phyloP scores from a whole-genome alignment of 164 flowering plant genomes.

The Chloranthus sessilifolius region DNA sequence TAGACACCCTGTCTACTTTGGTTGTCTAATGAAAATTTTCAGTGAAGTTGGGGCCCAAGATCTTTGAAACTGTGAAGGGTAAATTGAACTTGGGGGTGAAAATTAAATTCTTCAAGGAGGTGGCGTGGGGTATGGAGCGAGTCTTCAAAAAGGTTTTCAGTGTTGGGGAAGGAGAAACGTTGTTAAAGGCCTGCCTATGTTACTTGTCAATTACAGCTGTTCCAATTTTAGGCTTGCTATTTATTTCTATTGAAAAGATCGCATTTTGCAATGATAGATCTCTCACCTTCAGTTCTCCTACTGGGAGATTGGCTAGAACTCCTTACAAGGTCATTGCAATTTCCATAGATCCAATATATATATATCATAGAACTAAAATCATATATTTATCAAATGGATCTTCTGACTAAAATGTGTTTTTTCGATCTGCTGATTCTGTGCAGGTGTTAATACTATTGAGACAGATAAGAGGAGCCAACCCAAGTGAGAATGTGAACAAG shows the following conservation, averaged over 20 bases:
- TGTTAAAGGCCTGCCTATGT: constrained; percentile 43
- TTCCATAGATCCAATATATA: too few species aligned
- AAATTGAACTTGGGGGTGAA: constrained; percentile 47
- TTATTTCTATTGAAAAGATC: constrained; percentile 38
- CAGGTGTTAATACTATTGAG: constrained; percentile 40
- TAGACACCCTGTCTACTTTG: too few species aligned
- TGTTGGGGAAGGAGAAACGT: constrained; percentile 33
- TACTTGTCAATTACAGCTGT: constrained; percentile 49
- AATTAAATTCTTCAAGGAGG: constrained; percentile 36
- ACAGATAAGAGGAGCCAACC: constrained; percentile 29
- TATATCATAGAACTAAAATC: not conserved
- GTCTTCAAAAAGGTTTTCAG: constrained; percentile 30
- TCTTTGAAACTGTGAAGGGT: constrained; percentile 37
- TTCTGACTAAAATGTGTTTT: not conserved
- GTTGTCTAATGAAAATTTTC: too few species aligned
- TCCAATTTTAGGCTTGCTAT: constrained; percentile 53
- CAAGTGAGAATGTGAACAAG: constrained; percentile 29
- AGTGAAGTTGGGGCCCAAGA: constrained; percentile 41
- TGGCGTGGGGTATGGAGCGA: constrained; percentile 36
- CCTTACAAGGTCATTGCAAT: constrained; percentile 37
- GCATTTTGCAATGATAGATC: constrained; percentile 48
- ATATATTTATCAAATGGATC: not conserved
- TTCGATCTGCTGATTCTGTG: constrained; percentile 2
- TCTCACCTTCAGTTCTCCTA: constrained; percentile 24
- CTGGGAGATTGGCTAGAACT: constrained; percentile 26